Evolutionary conservation across 805 yeast species (phyloP).

Genomic region (Sungouiozyma intestinalis): DNA sequence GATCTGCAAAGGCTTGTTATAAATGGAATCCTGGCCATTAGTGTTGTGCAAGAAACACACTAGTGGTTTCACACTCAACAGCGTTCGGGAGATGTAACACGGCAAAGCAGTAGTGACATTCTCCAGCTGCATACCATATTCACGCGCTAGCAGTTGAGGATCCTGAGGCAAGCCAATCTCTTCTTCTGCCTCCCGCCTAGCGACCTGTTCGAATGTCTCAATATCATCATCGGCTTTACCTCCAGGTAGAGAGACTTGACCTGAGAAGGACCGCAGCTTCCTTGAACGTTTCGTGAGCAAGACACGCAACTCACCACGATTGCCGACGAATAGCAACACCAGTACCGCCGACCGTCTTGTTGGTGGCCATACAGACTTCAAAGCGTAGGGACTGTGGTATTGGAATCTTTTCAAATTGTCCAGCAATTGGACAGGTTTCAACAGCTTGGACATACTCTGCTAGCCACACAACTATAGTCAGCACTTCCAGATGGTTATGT

Average conservation of each 20-base stretch:
- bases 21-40: conserved; percentile 12
- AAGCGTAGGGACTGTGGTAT: conserved; percentile 12
- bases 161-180: conserved; percentile 65
- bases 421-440: conserved; percentile 12
- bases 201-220: conserved; percentile 60
- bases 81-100: conserved; percentile 69
- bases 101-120: conserved; percentile 52
- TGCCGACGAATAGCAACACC: conserved; percentile 60
- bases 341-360: conserved; percentile 71
- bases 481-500: too few species aligned
- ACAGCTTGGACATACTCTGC: conserved; percentile 7
- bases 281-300: conserved; percentile 70
- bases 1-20: conserved; percentile 26
- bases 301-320: conserved; percentile 65
- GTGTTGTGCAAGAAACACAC: conserved; percentile 46
- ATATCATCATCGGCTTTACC: conserved; percentile 71
- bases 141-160: conserved; percentile 33
- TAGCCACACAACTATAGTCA: too few species aligned
- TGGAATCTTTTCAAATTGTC: conserved; percentile 14
- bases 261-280: conserved; percentile 62
- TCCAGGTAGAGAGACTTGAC: conserved; percentile 89
- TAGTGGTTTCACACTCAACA: conserved; percentile 76
- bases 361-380: conserved; percentile 57
- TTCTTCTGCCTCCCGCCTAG: conserved; percentile 77
- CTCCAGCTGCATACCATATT: conserved; percentile 50